Conservation (phyloP, 225 moss, liverwort and hornwort species). For the Anthoceros angustus region DNA sequence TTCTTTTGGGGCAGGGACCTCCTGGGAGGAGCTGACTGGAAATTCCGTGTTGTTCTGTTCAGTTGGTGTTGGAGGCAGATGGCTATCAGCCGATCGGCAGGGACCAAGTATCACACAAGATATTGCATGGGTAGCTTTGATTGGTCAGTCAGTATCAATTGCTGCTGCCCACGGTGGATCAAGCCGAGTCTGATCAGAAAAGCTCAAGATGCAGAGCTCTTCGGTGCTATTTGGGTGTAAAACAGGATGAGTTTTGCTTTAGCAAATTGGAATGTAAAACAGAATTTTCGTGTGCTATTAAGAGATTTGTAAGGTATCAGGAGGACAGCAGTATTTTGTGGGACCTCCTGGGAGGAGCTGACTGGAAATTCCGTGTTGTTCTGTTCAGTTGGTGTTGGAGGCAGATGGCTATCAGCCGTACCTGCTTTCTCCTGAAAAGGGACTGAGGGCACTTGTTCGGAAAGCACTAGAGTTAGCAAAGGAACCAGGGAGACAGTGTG, state of each 20-base stretch:
- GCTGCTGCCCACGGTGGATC: constrained; percentile 74
- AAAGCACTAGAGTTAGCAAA: constrained; percentile 91
- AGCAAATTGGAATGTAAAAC: no score
- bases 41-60: constrained; percentile 9
- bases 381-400: constrained; percentile 73
- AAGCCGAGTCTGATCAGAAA: no score
- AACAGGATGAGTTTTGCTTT: no score
- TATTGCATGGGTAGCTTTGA: constrained; percentile 91
- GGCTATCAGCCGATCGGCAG: constrained; percentile 97
- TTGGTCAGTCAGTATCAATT: constrained; percentile 98
- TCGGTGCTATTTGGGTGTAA: background rate
- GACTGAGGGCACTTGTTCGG: constrained; percentile 79
- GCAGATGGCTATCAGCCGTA: constrained; percentile 99
- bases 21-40: background rate
- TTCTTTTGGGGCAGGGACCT: constrained; percentile 55
- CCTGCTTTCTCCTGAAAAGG: constrained; percentile 89
- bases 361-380: background rate
- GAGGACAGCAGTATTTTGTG: background rate
- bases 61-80: constrained; percentile 96
- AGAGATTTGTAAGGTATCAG: background rate
- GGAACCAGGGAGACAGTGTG: constrained; percentile 82
- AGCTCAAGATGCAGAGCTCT: constrained; percentile 12
- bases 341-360: background rate
- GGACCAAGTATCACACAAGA: constrained; percentile 76
- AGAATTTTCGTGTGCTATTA: no score